These are phyloP conservation scores for Leucosporidium yakuticum DNA, from an alignment of 768 basidiomycete genomes.

Conservation along the genomic window DNA sequence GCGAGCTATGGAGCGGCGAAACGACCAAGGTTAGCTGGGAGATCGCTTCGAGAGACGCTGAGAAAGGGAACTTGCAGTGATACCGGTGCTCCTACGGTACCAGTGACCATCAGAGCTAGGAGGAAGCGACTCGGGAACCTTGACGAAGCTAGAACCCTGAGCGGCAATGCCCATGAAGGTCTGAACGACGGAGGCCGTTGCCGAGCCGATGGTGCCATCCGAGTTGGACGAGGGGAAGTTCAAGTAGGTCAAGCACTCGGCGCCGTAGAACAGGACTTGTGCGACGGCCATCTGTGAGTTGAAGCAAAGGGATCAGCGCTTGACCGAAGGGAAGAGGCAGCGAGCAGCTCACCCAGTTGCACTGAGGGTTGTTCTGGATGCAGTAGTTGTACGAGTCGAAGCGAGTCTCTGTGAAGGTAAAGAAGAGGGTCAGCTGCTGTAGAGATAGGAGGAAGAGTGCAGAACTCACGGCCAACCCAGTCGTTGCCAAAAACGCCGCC, in stretches of 20 bases:
- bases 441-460: background rate
- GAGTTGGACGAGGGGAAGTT: background rate
- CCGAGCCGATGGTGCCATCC: background rate
- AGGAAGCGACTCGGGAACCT: background rate
- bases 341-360: background rate
- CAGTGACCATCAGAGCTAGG: background rate
- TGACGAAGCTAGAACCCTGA: background rate
- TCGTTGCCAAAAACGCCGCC: background rate
- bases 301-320: background rate
- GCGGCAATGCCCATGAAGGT: background rate
- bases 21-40: no score
- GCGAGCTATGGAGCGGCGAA: no score
- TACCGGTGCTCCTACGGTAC: background rate
- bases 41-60: background rate
- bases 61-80: background rate
- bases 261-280: background rate
- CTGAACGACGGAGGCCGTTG: background rate
- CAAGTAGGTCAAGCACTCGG: background rate
- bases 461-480: background rate
- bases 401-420: background rate
- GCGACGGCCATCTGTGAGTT: no score
- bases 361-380: background rate
- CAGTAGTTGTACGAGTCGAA: background rate
- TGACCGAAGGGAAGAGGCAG: background rate
- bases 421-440: background rate